Percentiles rank a stretch among this genome's conserved stretches.
phyloP scores from a whole-genome alignment of 352 stramenopile species.

The Globisporangium solare region DNA sequence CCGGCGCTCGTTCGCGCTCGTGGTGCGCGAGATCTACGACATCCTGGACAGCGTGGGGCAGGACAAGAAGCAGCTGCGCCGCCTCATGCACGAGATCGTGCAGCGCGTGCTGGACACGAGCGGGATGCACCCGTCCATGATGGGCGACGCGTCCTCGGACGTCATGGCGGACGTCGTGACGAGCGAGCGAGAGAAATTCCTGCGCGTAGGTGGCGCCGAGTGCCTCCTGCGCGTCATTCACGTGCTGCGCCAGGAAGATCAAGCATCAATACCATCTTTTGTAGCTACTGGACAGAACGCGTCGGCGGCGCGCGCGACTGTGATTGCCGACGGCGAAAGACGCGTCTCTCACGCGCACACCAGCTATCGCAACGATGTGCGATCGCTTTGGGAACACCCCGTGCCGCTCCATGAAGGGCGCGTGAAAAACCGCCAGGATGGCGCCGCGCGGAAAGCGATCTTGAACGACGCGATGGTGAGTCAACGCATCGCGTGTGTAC shows the following conservation, averaged over 20 bases:
- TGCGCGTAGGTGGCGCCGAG: constrained; percentile 68
- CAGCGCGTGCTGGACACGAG: constrained; percentile 67
- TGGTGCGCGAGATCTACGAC: constrained; percentile 71
- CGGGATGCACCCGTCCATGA: constrained; percentile 31
- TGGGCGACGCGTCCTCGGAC: constrained; percentile 15
- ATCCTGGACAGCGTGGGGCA: constrained; percentile 37
- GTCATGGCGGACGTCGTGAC: constrained; percentile 30
- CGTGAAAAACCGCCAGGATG: constrained; percentile 40
- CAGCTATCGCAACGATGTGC: constrained; percentile 41
- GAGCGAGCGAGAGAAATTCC: constrained; percentile 59
- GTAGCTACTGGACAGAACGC: constrained; percentile 16
- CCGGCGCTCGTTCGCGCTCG: constrained; percentile 37
- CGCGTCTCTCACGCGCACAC: constrained; percentile 18
- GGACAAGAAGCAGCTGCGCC: constrained; percentile 52
- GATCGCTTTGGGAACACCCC: constrained; percentile 50
- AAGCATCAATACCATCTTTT: constrained; percentile 10
- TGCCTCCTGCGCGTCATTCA: constrained; percentile 71
- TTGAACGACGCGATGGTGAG: constrained; percentile 71
- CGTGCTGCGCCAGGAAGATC: constrained; percentile 52
- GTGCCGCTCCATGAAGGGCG: constrained; percentile 24
- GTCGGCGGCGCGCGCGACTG: constrained; percentile 14
- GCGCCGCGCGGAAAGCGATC: constrained; percentile 42
- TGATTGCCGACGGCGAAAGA: constrained; percentile 30
- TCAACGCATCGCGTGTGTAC: neutral
- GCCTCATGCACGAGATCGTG: constrained; percentile 66